Evolutionary conservation across 495 filamentous ascomycete species (phyloP).

Genomic region (Tuber borchii): DNA sequence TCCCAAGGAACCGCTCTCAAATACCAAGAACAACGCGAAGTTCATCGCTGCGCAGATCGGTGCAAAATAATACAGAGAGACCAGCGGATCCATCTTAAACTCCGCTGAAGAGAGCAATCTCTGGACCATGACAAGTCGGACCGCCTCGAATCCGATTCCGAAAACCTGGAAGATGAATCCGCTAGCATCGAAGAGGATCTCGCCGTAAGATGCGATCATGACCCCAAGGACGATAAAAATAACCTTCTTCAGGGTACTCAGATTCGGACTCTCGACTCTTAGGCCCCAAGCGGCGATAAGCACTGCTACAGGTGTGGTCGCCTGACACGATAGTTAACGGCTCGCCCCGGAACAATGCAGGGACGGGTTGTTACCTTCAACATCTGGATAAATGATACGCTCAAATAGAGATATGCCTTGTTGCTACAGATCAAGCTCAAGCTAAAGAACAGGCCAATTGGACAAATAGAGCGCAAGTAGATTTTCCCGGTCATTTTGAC

Average conservation of each 20-base stretch:
- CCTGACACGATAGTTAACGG: slow-evolving; percentile 48
- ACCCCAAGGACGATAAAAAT: slow-evolving; percentile 69
- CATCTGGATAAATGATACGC: slow-evolving; percentile 96
- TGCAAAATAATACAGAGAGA: slow-evolving; percentile 79
- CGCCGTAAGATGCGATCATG: slow-evolving; percentile 64
- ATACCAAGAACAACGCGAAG: slow-evolving; percentile 54
- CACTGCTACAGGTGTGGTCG: slow-evolving; percentile 83
- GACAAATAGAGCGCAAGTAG: slow-evolving; percentile 83
- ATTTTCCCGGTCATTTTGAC: slow-evolving; percentile 91
- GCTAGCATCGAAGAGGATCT: slow-evolving; percentile 63
- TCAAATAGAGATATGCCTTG: slow-evolving; percentile 83
- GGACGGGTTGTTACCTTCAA: slow-evolving; percentile 59
- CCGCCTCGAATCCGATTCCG: slow-evolving; percentile 66
- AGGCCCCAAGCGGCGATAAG: slow-evolving; percentile 65
- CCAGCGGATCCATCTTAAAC: slow-evolving; percentile 75
- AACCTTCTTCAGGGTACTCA: slow-evolving; percentile 59
- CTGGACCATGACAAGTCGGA: slow-evolving; percentile 72
- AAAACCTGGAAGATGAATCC: slow-evolving; percentile 66
- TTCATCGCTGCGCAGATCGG: slow-evolving; percentile 74
- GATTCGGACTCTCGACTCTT: slow-evolving; percentile 55
- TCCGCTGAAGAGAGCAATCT: slow-evolving; percentile 55
- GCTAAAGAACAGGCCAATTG: slow-evolving; percentile 89
- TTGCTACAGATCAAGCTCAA: slow-evolving; percentile 92
- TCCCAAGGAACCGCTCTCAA: slow-evolving; percentile 54
- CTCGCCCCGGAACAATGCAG: slow-evolving; percentile 36